These are phyloP conservation scores for Aureobasidium sp. DNA, from an alignment of 2,329 filamentous ascomycete genomes.

Conservation along the genomic window DNA sequence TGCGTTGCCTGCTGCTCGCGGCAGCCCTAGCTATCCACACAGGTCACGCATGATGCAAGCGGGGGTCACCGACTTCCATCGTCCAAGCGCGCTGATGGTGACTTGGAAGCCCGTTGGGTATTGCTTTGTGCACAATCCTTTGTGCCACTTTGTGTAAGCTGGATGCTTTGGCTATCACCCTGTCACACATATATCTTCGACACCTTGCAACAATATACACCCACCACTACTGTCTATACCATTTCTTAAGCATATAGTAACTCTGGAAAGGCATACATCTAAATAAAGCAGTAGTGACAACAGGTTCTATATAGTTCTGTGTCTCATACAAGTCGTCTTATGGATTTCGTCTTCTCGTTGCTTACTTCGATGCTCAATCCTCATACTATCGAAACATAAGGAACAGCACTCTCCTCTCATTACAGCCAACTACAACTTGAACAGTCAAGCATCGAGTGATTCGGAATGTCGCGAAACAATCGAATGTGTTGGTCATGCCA, in stretches of 20 bases:
- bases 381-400: no score
- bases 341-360: no score
- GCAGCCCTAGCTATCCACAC: neutral
- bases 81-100: neutral
- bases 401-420: no score
- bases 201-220: neutral
- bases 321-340: no score
- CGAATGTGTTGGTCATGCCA: no score
- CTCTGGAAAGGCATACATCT: neutral
- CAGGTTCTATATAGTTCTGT: neutral
- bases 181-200: neutral
- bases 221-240: neutral
- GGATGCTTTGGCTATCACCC: neutral
- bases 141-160: neutral
- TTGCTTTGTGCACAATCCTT: neutral
- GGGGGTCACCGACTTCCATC: neutral
- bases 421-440: no score
- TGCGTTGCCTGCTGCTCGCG: neutral
- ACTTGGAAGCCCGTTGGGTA: neutral
- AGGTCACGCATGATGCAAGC: conserved; percentile 9
- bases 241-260: no score
- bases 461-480: no score
- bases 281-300: neutral
- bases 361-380: no score
- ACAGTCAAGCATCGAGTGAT: no score